Percentiles rank a stretch among this genome's conserved stretches.
Evolutionary conservation across 2,329 filamentous ascomycete genomes (phyloP).

Genomic region (Simplicillium sp.): DNA sequence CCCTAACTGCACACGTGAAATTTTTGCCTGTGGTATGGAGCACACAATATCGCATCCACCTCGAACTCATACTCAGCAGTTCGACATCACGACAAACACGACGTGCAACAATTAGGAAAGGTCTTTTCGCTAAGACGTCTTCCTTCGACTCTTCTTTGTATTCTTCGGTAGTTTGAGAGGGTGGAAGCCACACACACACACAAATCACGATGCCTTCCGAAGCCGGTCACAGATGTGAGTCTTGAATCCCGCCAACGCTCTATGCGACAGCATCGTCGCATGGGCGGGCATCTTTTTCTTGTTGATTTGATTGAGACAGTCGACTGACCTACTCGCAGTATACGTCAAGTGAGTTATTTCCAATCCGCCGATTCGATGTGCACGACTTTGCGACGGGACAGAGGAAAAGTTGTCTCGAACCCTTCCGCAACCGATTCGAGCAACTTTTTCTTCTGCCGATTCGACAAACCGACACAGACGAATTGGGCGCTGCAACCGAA

Average conservation of each 20-base stretch:
- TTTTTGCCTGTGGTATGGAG: background rate
- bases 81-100: slow-evolving; percentile 8
- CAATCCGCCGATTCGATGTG: slow-evolving; percentile 12
- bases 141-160: slow-evolving; percentile 28
- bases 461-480: background rate
- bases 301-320: background rate
- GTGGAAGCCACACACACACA: slow-evolving; percentile 34
- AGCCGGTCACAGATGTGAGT: slow-evolving; percentile 84
- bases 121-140: slow-evolving; percentile 37
- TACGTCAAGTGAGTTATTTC: slow-evolving; percentile 72
- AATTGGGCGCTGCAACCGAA: background rate
- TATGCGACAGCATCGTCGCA: slow-evolving; percentile 5
- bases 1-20: background rate
- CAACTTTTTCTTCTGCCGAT: background rate
- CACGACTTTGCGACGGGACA: slow-evolving; percentile 7
- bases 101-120: slow-evolving; percentile 18
- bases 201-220: slow-evolving; percentile 77
- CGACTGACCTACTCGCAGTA: slow-evolving; percentile 38
- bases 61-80: slow-evolving; percentile 6
- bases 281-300: slow-evolving; percentile 1
- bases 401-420: slow-evolving; percentile 16
- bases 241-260: slow-evolving; percentile 9
- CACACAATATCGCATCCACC: slow-evolving; percentile 9
- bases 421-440: slow-evolving; percentile 6
- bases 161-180: slow-evolving; percentile 36